Conservation (phyloP, 345 rosid species). For the Citrus reticulata region DNA sequence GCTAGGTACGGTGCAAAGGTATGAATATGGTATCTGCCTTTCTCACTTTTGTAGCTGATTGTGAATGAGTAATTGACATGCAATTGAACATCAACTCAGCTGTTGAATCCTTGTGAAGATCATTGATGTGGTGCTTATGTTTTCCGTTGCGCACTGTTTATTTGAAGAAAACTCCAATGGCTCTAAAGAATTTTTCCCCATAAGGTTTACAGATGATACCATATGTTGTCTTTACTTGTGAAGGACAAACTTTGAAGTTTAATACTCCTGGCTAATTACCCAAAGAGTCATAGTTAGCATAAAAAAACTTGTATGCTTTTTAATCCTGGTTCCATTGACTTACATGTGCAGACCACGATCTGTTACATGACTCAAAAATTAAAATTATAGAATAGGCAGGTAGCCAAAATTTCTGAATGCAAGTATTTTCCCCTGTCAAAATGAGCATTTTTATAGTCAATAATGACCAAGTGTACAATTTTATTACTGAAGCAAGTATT, state of each 20-base stretch:
- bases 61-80: neutral
- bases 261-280: neutral
- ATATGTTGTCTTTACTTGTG: neutral
- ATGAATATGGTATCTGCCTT: conserved; percentile 26
- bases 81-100: neutral
- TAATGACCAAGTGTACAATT: neutral
- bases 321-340: neutral
- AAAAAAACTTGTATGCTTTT: neutral
- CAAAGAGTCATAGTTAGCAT: neutral
- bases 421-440: neutral
- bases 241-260: neutral
- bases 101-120: neutral
- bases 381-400: neutral
- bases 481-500: neutral
- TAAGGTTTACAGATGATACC: neutral
- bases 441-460: neutral
- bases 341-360: neutral
- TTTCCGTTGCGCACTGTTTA: neutral
- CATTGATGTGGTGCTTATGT: neutral
- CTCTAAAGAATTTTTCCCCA: neutral
- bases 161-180: neutral
- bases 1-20: conserved; percentile 99
- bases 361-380: neutral
- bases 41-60: neutral
- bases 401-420: neutral